Conservation (phyloP, 345 rosid species). For the Aurinia saxatilis region DNA sequence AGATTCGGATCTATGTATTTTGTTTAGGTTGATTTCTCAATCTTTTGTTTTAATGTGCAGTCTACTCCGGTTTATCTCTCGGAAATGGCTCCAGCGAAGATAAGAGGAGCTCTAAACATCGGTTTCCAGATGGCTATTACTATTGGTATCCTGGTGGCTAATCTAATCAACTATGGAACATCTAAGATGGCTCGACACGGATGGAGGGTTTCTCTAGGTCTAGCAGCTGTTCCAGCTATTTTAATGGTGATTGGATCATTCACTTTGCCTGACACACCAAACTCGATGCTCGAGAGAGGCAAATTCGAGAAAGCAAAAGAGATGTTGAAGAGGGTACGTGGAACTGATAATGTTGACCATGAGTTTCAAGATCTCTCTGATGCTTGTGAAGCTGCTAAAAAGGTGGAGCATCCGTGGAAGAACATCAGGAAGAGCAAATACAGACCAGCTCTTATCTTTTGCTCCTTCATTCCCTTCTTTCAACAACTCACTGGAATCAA, state of each 20-base stretch:
- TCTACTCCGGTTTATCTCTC: slow-evolving; percentile 49
- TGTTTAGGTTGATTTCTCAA: neutral
- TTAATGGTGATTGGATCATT: slow-evolving; percentile 25
- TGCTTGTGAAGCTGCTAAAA: slow-evolving; percentile 26
- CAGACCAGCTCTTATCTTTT: slow-evolving; percentile 29
- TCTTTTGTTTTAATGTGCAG: slow-evolving; percentile 13
- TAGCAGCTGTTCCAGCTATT: slow-evolving; percentile 34
- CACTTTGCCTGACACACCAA: slow-evolving; percentile 32
- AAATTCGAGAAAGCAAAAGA: slow-evolving; percentile 16
- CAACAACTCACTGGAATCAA: slow-evolving; percentile 49
- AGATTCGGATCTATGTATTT: no score
- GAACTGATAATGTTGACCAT: slow-evolving; percentile 23
- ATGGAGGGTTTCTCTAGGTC: slow-evolving; percentile 29
- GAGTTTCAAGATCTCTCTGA: slow-evolving; percentile 29
- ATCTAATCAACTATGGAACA: slow-evolving; percentile 36
- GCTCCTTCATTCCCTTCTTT: slow-evolving; percentile 30
- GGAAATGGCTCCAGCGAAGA: slow-evolving; percentile 53
- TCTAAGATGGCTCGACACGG: slow-evolving; percentile 20
- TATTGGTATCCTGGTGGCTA: slow-evolving; percentile 42
- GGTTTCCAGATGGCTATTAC: slow-evolving; percentile 42
- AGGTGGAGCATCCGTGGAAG: slow-evolving; percentile 31
- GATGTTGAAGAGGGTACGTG: slow-evolving; percentile 25
- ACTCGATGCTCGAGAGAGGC: slow-evolving; percentile 34
- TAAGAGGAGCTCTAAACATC: slow-evolving; percentile 42
- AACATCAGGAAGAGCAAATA: slow-evolving; percentile 22